Base-by-base conservation (phyloP, 2,329 filamentous ascomycete species). In the Aureobasidium sp. region DNA sequence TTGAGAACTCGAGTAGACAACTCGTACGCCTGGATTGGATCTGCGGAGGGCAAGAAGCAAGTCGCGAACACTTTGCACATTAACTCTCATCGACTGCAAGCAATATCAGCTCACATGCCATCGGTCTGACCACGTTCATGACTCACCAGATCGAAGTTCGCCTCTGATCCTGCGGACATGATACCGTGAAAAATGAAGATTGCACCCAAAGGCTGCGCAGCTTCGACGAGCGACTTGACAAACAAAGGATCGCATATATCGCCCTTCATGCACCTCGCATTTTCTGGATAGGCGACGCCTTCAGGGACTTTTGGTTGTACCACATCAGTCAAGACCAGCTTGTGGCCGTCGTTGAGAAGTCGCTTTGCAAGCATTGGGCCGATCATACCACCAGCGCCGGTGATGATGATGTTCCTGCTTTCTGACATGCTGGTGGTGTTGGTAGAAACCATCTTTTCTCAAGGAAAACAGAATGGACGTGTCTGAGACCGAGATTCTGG, bases 111-210 rank as follows among this genome's bases (percentile, higher is more conserved):
- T 5, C 10, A 17, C n/a, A 23, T 37, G 1, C 13, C 26, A 13
- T 37, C 3, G 2, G 7, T 12, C 2, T 8, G 32, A 2, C 1
- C 5, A 2, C 3, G 6, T 13, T 2, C 10, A 17, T 1, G 7
- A 26, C 48, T 23, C 32, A 51, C 48, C 29, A 51, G 10, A 15
- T 51, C 48, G 13, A 51, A 51, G 10, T 51, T 51, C n/a, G 48
- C 48, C 26, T 51, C 48, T 23, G 48, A 51, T 23, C 48, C 48
- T 37, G 48, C 48, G 5, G 48, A 51, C 48, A 51, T 51, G 48
- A 51, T 51, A 17, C 48, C 48, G 32, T 51, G 48, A 17, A 51
- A 51, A n/a, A 51, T 51, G 48, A 51, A 51, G 32, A 51, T 37
- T 17, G 48, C 48, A 20, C 37, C 48, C 32, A 51, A 15, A 6